Percentiles rank a stretch among this genome's conserved stretches.
Evolutionary conservation across 1,139 yeast genomes (phyloP).

Genomic region (Yarrowia galli): DNA sequence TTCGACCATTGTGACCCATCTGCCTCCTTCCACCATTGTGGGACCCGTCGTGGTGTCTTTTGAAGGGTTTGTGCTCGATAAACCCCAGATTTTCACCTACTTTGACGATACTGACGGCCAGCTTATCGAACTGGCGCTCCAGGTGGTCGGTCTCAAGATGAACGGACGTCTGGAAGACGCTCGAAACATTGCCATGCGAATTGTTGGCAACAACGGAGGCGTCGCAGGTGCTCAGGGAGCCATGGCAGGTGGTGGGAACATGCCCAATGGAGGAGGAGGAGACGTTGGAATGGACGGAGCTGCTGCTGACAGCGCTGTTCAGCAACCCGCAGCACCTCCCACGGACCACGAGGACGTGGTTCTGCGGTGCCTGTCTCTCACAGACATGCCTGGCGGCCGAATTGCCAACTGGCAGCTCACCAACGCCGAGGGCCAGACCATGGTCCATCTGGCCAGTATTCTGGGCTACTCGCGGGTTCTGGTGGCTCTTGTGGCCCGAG

Average conservation of each 20-base stretch:
- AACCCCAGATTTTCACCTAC: conserved; percentile 77
- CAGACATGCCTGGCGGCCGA: conserved; percentile 44
- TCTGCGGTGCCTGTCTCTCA: conserved; percentile 46
- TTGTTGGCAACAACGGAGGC: conserved; percentile 55
- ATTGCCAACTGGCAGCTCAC: conserved; percentile 77
- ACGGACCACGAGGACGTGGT: conserved; percentile 45
- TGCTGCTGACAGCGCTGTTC: conserved; percentile 20
- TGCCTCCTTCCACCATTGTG: conserved; percentile 87
- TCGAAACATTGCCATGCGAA: conserved; percentile 83
- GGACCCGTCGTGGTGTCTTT: conserved; percentile 93
- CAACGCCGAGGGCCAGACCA: conserved; percentile 82
- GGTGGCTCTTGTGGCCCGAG: conserved; percentile 71
- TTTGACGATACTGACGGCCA: conserved; percentile 93
- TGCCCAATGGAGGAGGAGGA: conserved; percentile 16
- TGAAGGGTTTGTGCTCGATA: conserved; percentile 52
- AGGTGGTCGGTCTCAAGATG: conserved; percentile 93
- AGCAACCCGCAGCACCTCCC: conserved; percentile 16
- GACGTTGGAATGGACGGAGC: conserved; percentile 35
- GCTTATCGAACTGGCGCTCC: conserved; percentile 88
- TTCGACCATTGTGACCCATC: conserved; percentile 87
- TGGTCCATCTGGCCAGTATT: conserved; percentile 82
- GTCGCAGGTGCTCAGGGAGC: conserved; percentile 24
- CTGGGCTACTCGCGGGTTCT: conserved; percentile 72
- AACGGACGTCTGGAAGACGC: conserved; percentile 94
- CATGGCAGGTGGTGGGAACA: conserved; percentile 8